phyloP scores from a whole-genome alignment of 371 early-diverging fungal genomes.

The Mortierella sp. region DNA sequence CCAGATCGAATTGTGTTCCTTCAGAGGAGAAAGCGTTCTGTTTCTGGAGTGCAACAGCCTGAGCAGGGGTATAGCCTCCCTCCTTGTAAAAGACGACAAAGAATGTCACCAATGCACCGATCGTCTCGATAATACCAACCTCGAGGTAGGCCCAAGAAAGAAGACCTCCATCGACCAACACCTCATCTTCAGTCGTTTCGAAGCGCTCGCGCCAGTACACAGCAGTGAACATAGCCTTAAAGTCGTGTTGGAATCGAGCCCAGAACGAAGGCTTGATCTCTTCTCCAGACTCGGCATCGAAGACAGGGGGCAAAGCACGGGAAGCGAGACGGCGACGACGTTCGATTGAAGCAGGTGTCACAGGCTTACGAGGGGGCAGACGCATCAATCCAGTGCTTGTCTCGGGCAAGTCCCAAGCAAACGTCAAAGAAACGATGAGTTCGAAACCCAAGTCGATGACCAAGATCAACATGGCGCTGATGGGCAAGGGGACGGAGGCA shows the following conservation, averaged over 20 bases:
- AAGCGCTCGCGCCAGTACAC: conserved; percentile 72
- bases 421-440: conserved; percentile 84
- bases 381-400: conserved; percentile 82
- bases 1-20: conserved; percentile 1
- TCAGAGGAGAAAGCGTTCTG: conserved; percentile 40
- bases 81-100: conserved; percentile 73
- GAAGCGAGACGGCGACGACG: conserved; percentile 66
- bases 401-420: conserved; percentile 96
- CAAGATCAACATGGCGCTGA: conserved; percentile 87
- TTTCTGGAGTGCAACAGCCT: conserved; percentile 65
- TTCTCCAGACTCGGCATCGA: conserved; percentile 64
- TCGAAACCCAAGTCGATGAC: conserved; percentile 96
- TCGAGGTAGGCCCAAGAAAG: conserved; percentile 91
- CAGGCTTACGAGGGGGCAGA: conserved; percentile 90
- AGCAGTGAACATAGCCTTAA: conserved; percentile 60
- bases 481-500: conserved; percentile 88
- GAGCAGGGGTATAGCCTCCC: conserved; percentile 63
- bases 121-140: conserved; percentile 81
- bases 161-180: conserved; percentile 86
- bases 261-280: conserved; percentile 52
- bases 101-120: conserved; percentile 79
- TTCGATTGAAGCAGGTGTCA: conserved; percentile 76
- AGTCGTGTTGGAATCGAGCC: conserved; percentile 37
- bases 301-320: conserved; percentile 57
- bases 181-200: conserved; percentile 80